Conservation (phyloP, 139 green algal genomes). For the Chloropicon primus region DNA sequence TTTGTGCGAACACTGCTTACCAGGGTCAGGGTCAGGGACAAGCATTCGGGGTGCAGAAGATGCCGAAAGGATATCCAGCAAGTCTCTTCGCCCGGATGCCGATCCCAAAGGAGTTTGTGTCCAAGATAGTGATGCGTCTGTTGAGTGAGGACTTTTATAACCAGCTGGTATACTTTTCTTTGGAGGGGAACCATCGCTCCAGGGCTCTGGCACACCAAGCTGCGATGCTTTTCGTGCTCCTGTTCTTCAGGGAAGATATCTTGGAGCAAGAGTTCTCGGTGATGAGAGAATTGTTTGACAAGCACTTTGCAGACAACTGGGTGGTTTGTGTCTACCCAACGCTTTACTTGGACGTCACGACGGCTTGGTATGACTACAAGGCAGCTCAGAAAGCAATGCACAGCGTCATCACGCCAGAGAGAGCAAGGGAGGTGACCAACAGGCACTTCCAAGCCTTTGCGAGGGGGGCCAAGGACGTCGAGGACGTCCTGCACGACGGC, state of each 20-base stretch:
- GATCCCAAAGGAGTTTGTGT: not conserved
- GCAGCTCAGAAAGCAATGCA: not conserved
- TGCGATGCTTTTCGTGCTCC: not conserved
- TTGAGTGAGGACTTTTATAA: not conserved
- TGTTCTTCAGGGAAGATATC: not conserved
- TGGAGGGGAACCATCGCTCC: not conserved
- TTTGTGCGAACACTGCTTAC: not conserved
- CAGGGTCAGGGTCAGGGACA: not conserved
- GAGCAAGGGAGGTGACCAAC: not conserved
- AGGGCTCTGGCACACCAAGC: not conserved
- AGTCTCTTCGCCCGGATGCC: not conserved
- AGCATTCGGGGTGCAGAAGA: too few relatives aligned
- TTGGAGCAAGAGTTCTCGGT: not conserved
- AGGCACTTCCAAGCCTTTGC: not conserved
- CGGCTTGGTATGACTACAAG: not conserved
- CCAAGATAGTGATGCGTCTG: not conserved
- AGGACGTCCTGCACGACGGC: not conserved
- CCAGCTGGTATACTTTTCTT: not conserved
- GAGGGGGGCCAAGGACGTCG: not conserved
- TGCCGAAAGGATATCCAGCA: not conserved
- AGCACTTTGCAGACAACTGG: not conserved
- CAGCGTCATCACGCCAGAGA: not conserved
- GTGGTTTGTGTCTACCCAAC: not conserved
- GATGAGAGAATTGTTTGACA: not conserved
- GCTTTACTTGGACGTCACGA: not conserved